Conservation (phyloP, 2,329 filamentous ascomycete genomes). For the Venturia carpophila region DNA sequence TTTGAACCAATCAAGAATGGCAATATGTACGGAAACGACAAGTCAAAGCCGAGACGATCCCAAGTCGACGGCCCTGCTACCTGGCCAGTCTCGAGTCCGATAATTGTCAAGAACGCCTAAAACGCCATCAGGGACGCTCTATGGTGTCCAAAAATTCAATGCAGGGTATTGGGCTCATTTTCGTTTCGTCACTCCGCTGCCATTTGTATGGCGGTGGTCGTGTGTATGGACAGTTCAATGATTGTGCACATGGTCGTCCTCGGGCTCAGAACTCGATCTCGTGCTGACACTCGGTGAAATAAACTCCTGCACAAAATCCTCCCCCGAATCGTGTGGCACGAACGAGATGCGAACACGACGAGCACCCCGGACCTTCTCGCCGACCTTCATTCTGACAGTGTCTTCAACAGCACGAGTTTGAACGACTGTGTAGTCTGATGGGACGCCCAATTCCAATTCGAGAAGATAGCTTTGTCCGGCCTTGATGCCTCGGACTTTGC, state of each 20-base stretch:
- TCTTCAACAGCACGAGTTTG: constrained; percentile 65
- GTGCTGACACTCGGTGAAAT: constrained; percentile 29
- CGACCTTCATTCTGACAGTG: constrained; percentile 62
- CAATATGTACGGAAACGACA: background rate
- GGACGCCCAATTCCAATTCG: constrained; percentile 78
- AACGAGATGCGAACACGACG: constrained; percentile 79
- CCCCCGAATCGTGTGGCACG: constrained; percentile 56
- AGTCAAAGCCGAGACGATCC: background rate
- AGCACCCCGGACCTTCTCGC: constrained; percentile 71
- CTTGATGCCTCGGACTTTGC: constrained; percentile 81
- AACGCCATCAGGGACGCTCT: background rate
- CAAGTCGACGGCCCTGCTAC: background rate
- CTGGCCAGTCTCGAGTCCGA: background rate
- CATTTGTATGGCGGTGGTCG: constrained; percentile 17
- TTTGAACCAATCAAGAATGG: no score
- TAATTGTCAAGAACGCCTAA: background rate
- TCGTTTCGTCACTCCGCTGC: constrained; percentile 21
- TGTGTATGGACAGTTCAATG: constrained; percentile 6
- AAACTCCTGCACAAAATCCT: constrained; percentile 63
- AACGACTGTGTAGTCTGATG: constrained; percentile 66
- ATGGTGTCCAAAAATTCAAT: background rate
- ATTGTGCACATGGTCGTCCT: constrained; percentile 21
- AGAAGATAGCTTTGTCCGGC: constrained; percentile 94
- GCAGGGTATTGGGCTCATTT: constrained; percentile 18
- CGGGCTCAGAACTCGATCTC: constrained; percentile 28